These are phyloP conservation scores for Lolium rigidum DNA, from an alignment of 176 grass and related monocot genomes.

Conservation along the genomic window DNA sequence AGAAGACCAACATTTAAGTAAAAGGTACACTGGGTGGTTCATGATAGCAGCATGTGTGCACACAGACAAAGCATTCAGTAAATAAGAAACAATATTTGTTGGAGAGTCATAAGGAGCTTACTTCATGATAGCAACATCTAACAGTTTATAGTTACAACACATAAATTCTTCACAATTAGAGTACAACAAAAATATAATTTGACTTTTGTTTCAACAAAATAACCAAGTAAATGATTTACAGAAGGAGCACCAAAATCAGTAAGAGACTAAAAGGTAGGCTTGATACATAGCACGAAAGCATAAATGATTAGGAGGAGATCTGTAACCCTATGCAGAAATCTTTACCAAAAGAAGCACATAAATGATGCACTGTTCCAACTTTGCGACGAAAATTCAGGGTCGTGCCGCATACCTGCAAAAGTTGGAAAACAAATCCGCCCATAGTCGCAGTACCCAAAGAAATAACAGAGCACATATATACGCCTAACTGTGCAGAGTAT, in stretches of 20 bases:
- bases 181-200: neutral
- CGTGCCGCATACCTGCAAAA: neutral
- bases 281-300: neutral
- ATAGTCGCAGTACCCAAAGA: conserved; percentile 15
- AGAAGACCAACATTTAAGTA: conserved; percentile 10
- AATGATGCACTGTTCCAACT: neutral
- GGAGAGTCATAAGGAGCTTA: conserved; percentile 31
- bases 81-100: conserved; percentile 12
- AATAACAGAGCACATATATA: neutral
- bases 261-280: conserved; percentile 15
- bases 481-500: neutral
- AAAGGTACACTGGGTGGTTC: neutral
- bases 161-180: conserved; percentile 17
- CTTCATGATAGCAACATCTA: conserved; percentile 48
- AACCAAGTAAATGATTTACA: conserved; percentile 23
- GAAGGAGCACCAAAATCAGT: neutral
- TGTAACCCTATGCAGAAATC: neutral
- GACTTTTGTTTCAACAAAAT: conserved; percentile 26
- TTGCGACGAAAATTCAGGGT: neutral
- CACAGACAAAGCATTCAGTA: conserved; percentile 9
- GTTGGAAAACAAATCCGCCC: conserved; percentile 4
- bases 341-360: neutral
- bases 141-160: conserved; percentile 2
- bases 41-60: conserved; percentile 27
- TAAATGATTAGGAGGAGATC: neutral